Base-by-base conservation (phyloP, 2,329 filamentous ascomycete genomes). In the Raffaelea ambrosiae region DNA sequence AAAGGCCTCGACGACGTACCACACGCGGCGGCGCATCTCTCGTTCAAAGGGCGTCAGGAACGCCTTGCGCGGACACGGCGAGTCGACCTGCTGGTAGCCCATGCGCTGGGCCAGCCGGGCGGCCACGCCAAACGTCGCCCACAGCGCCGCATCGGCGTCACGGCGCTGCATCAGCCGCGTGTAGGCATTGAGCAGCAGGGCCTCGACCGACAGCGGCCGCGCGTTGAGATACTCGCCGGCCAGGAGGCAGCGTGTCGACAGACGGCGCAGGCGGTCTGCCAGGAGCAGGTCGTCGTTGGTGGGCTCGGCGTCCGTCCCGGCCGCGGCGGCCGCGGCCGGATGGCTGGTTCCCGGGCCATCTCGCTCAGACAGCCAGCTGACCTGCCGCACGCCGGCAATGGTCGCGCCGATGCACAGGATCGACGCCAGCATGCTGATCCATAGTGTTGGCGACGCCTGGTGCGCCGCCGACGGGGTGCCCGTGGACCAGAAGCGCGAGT, bases 381-480 rank as follows among this genome's bases (percentile, higher is more conserved):
- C 59, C 59, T 50, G 66, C 62, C 44, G 56, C 50, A 36, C 59
- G 19, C 48, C 44, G 5, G 29, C 41, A 5, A 51, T 33, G 40
- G 48, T 44, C 2, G 64, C 59, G 1, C 70, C 69, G 4, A 65
- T 63, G 51, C 63, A 64, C 36, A 76, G 53, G 42, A 74, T 65
- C 5, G 71, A 74, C 49, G 72, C 71, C 43, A 76, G 60, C 36
- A 73, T 69, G 53, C 72, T 74, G 40, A 74, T 60, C 73, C 73
- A 77, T 22, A 76, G 60, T 13, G 73, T 58, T 51, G 65, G 68
- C 3, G 66, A 60, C 0, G 60, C 58, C 4, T 59, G 54, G 1
- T 71, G 67, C 4, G 50, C 50, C 3, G 63, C 56, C 16, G 46
- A 21, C 16, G 49, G 49, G 42, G 45, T 33, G 3, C 51, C 49